Evolutionary conservation across 225 moss, liverwort and hornwort genomes (phyloP).

Genomic region (Physcomitrellopsis africana): DNA sequence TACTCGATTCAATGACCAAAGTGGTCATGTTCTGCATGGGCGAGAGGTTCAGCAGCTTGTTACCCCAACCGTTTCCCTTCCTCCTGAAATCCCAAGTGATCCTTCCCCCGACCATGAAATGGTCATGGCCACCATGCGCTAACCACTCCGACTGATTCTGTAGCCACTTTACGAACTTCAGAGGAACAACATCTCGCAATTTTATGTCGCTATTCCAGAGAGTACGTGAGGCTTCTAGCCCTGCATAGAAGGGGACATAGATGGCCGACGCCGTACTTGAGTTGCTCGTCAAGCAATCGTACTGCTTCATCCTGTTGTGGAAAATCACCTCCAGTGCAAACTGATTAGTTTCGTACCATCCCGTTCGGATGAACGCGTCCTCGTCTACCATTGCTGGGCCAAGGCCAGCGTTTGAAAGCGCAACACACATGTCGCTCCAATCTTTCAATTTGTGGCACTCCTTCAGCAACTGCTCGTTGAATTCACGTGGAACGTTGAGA

Average conservation of each 20-base stretch:
- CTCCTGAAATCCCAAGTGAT: conserved; percentile 69
- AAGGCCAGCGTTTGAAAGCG: conserved; percentile 56
- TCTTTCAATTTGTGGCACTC: conserved; percentile 48
- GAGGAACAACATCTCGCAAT: conserved; percentile 38
- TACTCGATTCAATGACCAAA: conserved; percentile 50
- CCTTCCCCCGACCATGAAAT: conserved; percentile 59
- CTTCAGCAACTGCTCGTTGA: conserved; percentile 44
- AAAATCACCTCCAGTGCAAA: conserved; percentile 58
- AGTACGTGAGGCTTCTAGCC: conserved; percentile 53
- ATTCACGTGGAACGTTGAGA: conserved; percentile 37
- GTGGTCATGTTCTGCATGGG: conserved; percentile 57
- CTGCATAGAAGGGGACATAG: conserved; percentile 64
- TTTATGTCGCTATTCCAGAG: conserved; percentile 40
- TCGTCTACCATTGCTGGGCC: conserved; percentile 40
- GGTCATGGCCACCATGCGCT: conserved; percentile 40
- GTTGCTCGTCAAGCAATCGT: conserved; percentile 52
- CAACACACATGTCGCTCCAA: conserved; percentile 64
- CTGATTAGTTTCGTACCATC: conserved; percentile 65
- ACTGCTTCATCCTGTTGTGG: conserved; percentile 62
- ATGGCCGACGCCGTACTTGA: conserved; percentile 37
- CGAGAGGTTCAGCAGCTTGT: conserved; percentile 48
- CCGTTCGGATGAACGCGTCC: conserved; percentile 31
- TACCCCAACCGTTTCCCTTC: conserved; percentile 39
- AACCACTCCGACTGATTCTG: conserved; percentile 48
- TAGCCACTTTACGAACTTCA: conserved; percentile 43